These are phyloP conservation scores for Colletotrichum destructivum DNA, from an alignment of 2,329 filamentous ascomycete species.

Conservation along the genomic window DNA sequence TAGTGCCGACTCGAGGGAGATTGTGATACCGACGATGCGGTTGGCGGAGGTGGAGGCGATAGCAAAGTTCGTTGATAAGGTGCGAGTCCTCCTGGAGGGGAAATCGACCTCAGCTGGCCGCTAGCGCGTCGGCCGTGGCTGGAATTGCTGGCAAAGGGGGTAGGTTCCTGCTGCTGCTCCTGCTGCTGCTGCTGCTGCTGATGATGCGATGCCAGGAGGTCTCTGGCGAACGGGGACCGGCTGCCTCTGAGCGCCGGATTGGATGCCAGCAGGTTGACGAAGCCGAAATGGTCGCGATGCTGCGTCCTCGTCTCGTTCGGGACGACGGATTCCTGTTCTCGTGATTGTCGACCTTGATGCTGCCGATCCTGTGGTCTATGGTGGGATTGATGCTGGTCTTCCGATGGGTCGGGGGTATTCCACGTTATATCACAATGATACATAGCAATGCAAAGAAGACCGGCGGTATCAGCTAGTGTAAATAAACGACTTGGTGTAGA, in stretches of 20 bases:
- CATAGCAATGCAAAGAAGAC: slow-evolving; percentile 32
- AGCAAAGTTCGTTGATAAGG: slow-evolving; percentile 34
- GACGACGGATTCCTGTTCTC: slow-evolving; percentile 17
- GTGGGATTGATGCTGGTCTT: slow-evolving; percentile 26
- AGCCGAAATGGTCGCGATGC: slow-evolving; percentile 24
- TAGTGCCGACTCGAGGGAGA: slow-evolving; percentile 30
- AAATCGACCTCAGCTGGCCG: slow-evolving; percentile 34
- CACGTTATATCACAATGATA: slow-evolving; percentile 42
- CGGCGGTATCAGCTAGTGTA: slow-evolving; percentile 5
- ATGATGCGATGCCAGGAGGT: slow-evolving; percentile 30
- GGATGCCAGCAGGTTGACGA: slow-evolving; percentile 22
- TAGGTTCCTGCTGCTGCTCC: neutral
- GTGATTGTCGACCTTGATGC: slow-evolving; percentile 23
- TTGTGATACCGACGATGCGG: slow-evolving; percentile 40
- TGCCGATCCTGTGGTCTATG: slow-evolving; percentile 12
- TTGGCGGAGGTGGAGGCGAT: slow-evolving; percentile 19
- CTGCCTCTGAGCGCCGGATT: neutral
- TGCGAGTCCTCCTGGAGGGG: slow-evolving; percentile 25
- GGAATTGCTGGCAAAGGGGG: neutral
- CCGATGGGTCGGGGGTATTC: slow-evolving; percentile 31
- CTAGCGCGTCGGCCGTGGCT: slow-evolving; percentile 21
- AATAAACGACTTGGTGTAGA: neutral
- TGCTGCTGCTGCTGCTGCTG: too few relatives aligned
- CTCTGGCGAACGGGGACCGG: slow-evolving; percentile 25
- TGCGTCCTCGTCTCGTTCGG: slow-evolving; percentile 30